Evolutionary conservation across 768 basidiomycete genomes (phyloP), one percentile per base, ranked within the genome.

Genomic region (Astraeus odoratus): DNA sequence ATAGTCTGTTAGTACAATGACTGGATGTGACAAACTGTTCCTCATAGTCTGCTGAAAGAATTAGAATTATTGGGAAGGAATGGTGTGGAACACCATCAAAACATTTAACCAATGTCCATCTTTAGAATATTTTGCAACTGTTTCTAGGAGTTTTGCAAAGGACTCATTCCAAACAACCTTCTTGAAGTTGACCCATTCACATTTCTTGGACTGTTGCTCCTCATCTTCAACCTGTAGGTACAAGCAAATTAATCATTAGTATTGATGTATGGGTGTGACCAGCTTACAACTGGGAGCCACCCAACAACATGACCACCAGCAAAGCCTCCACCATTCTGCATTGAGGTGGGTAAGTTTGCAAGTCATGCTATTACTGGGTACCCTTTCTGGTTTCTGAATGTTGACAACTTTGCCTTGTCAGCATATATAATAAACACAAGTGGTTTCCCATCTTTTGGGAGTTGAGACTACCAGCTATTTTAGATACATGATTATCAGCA

Each of bases 31-130:
- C 67, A 26, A 60, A 73, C 72, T 67, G 65, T 57, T 75, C 71
- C 49, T 72, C 65, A 46, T 70, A 75, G 39, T 73, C 70, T 16
- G 67, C 62, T n/a, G 63, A 66, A 3, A 71, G 44, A 8, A 71
- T 67, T 10, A 49, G 38, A 31, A 51, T 45, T 4, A 45, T 22
- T 9, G 69, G 69, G 40, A 56, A 73, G 0, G 73, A 45, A 5
- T 26, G 48, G 0, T 57, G 60, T 1, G 31, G 7, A 9, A 65
- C 47, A 1, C 45, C 50, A 48, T 69, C 67, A 12, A 57, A 63
- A 51, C 66, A 69, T 29, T 52, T 13, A 37, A 29, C 29, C 29
- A 43, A n/a, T 18, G n/a, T 20, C 42, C 42, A n/a, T 30, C 19
- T 23, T 30, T 9, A 8, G 27, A 37, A 9, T 37, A 4, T 12